Evolutionary conservation across 2,329 filamentous ascomycete species (phyloP), one percentile per base, ranked within the genome.

Genomic region (Colletotrichum sp.): DNA sequence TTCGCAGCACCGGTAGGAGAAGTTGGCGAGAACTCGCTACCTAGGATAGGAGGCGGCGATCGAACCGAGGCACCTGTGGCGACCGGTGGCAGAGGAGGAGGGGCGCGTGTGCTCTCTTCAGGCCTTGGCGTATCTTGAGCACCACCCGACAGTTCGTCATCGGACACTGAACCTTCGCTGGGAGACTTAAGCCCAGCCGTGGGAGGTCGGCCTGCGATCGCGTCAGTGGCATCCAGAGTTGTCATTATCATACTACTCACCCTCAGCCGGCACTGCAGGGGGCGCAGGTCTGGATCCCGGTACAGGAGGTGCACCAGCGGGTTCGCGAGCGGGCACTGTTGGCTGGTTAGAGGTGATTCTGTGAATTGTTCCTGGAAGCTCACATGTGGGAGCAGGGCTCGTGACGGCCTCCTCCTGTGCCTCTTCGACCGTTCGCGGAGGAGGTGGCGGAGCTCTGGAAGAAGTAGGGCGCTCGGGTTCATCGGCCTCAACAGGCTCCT

Each of bases 101-200:
- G 87, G 13, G 79, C 77, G 18, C 80, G 77, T 12, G 77, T 26
- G 9, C 59, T 67, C 28, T 68, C 71, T 18, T 72, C 68, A n/a
- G 39, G 43, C 59, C 59, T 72, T 16, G 64, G 68, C 10, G 64
- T 77, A 6, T 77, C 75, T 16, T 52, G 64, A 18, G 64, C 68
- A 30, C 85, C 84, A 69, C 88, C 87, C 12, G 94, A 95, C 80
- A 96, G 87, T 83, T 98, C 96, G 83, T 98, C 96, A 80, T 98
- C 96, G 59, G 96, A 97, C 82, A 94, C 95, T 2, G 95, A 98
- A 34, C 95, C 96, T 76, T 94, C 90, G 74, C 93, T 95, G 61
- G 92, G 93, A 55, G 95, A 95, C 64, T 73, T 75, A 30, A 73
- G 55, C 21, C 90, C 82, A 59, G 87, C 87, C 43, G 89, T 86